Evolutionary conservation across 495 filamentous ascomycete species (phyloP).

Genomic region (Penicillium coffeae): DNA sequence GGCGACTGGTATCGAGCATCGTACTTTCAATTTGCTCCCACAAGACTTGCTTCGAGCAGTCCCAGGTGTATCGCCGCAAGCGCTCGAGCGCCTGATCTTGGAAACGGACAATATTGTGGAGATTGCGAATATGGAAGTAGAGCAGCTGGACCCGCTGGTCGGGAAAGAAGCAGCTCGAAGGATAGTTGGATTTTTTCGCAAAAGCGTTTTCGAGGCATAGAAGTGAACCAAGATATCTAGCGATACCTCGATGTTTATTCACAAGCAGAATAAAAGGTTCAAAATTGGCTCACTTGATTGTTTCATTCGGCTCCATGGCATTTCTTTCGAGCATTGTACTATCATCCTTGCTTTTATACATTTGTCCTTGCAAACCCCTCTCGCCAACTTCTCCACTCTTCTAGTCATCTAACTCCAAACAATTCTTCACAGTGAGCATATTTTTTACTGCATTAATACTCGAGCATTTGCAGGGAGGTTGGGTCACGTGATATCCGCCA

Average conservation of each 20-base stretch:
- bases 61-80: slow-evolving; percentile 80
- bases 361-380: too few relatives aligned
- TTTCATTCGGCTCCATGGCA: too few relatives aligned
- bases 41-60: slow-evolving; percentile 87
- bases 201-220: slow-evolving; percentile 63
- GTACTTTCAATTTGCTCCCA: slow-evolving; percentile 60
- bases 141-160: slow-evolving; percentile 66
- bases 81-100: slow-evolving; percentile 62
- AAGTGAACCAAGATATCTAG: background rate
- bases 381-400: too few relatives aligned
- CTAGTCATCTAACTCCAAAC: too few relatives aligned
- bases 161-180: slow-evolving; percentile 76
- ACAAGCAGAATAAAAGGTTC: background rate
- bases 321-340: too few relatives aligned
- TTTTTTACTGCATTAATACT: too few relatives aligned
- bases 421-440: too few relatives aligned
- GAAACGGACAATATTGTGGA: slow-evolving; percentile 75
- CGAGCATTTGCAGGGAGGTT: too few relatives aligned
- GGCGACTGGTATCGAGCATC: slow-evolving; percentile 48
- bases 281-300: too few relatives aligned
- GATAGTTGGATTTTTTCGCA: slow-evolving; percentile 79
- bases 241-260: background rate
- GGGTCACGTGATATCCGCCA: too few relatives aligned
- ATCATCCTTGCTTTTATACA: too few relatives aligned
- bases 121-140: slow-evolving; percentile 79